phyloP scores from a whole-genome alignment of 176 grass and related monocot genomes.

The Bothriochloa decipiens region DNA sequence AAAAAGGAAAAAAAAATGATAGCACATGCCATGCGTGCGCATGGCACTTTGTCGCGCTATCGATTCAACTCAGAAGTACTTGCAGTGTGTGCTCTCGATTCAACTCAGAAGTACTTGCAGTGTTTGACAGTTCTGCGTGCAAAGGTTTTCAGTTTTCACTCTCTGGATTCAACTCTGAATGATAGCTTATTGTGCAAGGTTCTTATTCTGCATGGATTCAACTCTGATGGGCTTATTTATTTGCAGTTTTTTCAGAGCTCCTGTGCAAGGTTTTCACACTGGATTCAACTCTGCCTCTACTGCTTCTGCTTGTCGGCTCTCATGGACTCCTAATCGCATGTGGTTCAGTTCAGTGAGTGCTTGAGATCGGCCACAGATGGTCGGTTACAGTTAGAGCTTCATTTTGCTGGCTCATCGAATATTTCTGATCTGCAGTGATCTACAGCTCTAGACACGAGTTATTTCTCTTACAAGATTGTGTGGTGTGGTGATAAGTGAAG shows the following conservation, averaged over 20 bases:
- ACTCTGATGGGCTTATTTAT: not conserved
- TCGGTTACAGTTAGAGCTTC: not conserved
- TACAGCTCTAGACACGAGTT: not conserved
- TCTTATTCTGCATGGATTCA: not conserved
- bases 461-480: not conserved
- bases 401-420: not conserved
- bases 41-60: no score
- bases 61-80: not conserved
- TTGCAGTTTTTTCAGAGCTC: not conserved
- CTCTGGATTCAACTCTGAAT: not conserved
- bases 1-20: not conserved
- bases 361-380: not conserved
- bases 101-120: no score
- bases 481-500: no score
- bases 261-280: no score
- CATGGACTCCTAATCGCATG: not conserved
- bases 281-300: not conserved
- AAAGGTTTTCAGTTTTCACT: not conserved
- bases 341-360: not conserved
- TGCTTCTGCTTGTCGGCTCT: not conserved
- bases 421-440: not conserved
- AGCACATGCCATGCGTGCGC: no score
- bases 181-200: not conserved
- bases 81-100: no score
- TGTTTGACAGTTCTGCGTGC: not conserved